Base-by-base conservation (phyloP, 768 basidiomycete genomes). In the Phlebiopsis gigantea region DNA sequence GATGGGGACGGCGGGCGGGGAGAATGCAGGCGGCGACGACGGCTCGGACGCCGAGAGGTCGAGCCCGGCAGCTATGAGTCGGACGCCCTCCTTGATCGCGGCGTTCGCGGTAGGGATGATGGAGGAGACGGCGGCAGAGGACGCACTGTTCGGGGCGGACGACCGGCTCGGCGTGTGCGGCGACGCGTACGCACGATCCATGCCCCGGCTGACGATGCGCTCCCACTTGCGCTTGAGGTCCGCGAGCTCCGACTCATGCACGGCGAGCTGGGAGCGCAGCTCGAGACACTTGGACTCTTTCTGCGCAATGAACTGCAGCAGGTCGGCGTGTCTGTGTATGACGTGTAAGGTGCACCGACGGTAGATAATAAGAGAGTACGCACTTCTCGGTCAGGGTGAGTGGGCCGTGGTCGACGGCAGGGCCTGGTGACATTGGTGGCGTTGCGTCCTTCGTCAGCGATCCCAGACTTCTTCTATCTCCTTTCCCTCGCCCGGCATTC, bases 231-330 rank as follows among this genome's bases (percentile, higher is more conserved):
- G 81, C 74, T 93, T 93, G 49, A 93, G 71, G 66, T 87, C 80
- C 0, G 79, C 66, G 2, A 93, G 76, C 65, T 92, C 91, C 2
- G 77, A 77, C 71, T 93, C 90, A 61, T 92, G 88, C 14, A 71
- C 65, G 7, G 78, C 77, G 1, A 93, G 81, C 61, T 90, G 88
- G 4, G 85, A 81, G 17, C 89, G 83, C 44, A 93, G 75, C 56
- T 93, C 90, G 41, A 93, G 79, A 62, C 88, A 91, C 67, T 84
- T 87, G 0, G 87, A 81, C 67, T 93, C 91, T 61, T 93, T 92
- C 70, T 91, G 89, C 0, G 91, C 90, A 50, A 93, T 93, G 57
- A 87, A 86, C 28, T 80, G 86, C n/a, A 93, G 73, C 1, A 93
- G 72, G 54, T 92, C 90, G 5, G 85, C 82, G 63, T 93, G 88